These are phyloP conservation scores for Fusarium sp. DNA, from an alignment of 2,329 filamentous ascomycete genomes.

Conservation along the genomic window DNA sequence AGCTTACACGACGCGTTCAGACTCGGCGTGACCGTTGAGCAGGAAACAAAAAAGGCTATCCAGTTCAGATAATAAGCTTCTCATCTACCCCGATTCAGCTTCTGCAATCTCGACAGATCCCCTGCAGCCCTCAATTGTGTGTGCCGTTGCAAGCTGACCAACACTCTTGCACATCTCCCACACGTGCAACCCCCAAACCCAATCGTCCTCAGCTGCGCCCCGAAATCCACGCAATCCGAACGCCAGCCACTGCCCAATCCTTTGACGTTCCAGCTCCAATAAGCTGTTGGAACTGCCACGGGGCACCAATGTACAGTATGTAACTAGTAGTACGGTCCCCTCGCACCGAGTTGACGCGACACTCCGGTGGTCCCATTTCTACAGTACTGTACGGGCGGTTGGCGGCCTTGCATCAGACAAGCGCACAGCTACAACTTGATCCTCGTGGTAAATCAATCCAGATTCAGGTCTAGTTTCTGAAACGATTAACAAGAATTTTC, in stretches of 20 bases:
- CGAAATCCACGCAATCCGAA: slow-evolving; percentile 34
- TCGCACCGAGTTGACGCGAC: background rate
- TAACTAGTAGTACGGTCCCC: too few species aligned
- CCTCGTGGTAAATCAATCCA: slow-evolving; percentile 7
- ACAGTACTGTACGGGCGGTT: too few species aligned
- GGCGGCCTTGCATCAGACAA: background rate
- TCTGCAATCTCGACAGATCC: background rate
- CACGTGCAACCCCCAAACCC: slow-evolving; percentile 26
- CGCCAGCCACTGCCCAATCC: slow-evolving; percentile 14
- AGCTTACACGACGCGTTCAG: background rate
- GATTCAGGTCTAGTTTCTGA: background rate
- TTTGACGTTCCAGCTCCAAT: background rate
- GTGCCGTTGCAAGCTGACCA: slow-evolving; percentile 22
- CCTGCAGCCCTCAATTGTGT: slow-evolving; percentile 4
- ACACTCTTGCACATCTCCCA: slow-evolving; percentile 3
- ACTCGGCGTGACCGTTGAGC: background rate
- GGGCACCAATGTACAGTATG: too few species aligned
- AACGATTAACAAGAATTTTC: background rate
- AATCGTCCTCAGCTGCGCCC: slow-evolving; percentile 39
- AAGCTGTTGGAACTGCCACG: background rate
- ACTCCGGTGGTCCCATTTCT: background rate
- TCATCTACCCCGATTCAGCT: background rate
- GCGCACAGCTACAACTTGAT: background rate
- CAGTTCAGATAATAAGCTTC: background rate
- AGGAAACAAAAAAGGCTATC: background rate